Base-by-base conservation (phyloP, 768 basidiomycete species). In the Chalciporus sphaerocephalus region DNA sequence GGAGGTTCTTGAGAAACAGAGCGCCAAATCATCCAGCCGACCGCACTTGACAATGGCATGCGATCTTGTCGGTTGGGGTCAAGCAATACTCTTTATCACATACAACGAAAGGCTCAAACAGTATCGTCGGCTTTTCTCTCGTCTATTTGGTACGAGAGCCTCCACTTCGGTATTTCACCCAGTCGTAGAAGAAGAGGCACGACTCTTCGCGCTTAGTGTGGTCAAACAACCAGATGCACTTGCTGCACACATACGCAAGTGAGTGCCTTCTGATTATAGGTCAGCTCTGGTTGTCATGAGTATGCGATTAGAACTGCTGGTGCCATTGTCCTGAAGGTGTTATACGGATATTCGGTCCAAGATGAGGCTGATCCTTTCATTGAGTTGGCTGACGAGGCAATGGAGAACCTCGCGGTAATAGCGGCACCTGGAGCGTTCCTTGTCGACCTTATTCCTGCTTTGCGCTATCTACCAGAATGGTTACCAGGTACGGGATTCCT, bases 271-370 rank as follows among this genome's bases (percentile, higher is more conserved):
- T 11, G 36, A 9, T 1, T 4, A 24, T 32, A 7, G 12, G 16
- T 27, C 16, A 12, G 11, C 3, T 6, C 9, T 15, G 20, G 42
- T 16, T 2, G 17, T 37, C 8, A 3, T 6, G 37, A 15, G 5
- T 3, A 13, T 36, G 18, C 18, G 38, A 22, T 38, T 38, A 74
- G 74, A 32, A 51, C 61, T 42, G 58, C 66, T 0, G 66, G 67
- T 0, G 59, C 69, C 3, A 52, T 62, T 12, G 69, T 73, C 48
- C 50, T 65, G 45, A 59, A 52, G 16, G 55, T 67, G 13, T 67
- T 67, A 1, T 64, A 73, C 39, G 74, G 72, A 3, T 58, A 70
- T 16, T 52, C 62, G 10, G 64, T 69, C 13, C 28, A 58, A 40
- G 50, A 55, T 3, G 48, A 56, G 2, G 36, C 57, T 20, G 72